phyloP scores from a whole-genome alignment of 2,329 filamentous ascomycete species.

The Xylaria polymorpha region DNA sequence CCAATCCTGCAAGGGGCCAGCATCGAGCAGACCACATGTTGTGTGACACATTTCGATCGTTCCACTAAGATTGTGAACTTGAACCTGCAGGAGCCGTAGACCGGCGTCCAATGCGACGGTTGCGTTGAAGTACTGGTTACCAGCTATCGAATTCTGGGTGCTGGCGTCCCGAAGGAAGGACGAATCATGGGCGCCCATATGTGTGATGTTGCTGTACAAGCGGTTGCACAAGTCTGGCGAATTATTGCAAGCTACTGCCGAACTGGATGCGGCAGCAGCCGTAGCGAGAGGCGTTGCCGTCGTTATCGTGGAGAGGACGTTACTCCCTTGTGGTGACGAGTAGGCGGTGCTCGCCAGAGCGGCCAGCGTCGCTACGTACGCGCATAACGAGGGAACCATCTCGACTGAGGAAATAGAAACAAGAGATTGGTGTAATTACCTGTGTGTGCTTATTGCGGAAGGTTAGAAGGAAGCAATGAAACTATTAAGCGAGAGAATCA shows the following conservation, averaged over 20 bases:
- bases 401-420: slow-evolving; percentile 10
- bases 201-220: slow-evolving; percentile 79
- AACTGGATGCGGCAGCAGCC: slow-evolving; percentile 33
- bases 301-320: slow-evolving; percentile 2
- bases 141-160: slow-evolving; percentile 71
- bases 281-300: slow-evolving; percentile 19
- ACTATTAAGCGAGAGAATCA: slow-evolving; percentile 15
- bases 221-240: slow-evolving; percentile 77
- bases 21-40: slow-evolving; percentile 74
- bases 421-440: background rate
- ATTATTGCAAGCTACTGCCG: slow-evolving; percentile 77
- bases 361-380: slow-evolving; percentile 25
- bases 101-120: slow-evolving; percentile 77
- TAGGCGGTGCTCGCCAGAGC: slow-evolving; percentile 29
- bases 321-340: slow-evolving; percentile 30
- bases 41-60: slow-evolving; percentile 77
- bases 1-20: slow-evolving; percentile 73
- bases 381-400: slow-evolving; percentile 31
- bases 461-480: slow-evolving; percentile 5
- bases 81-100: slow-evolving; percentile 75
- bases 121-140: slow-evolving; percentile 80
- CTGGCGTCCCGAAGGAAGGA: slow-evolving; percentile 75
- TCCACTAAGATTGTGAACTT: slow-evolving; percentile 72
- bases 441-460: background rate
- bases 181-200: slow-evolving; percentile 81